A percentile compares a stretch with the other conserved stretches of the same genome.
Conservation (phyloP, 306 rosid species). For the Lathyrus tuberosus region DNA sequence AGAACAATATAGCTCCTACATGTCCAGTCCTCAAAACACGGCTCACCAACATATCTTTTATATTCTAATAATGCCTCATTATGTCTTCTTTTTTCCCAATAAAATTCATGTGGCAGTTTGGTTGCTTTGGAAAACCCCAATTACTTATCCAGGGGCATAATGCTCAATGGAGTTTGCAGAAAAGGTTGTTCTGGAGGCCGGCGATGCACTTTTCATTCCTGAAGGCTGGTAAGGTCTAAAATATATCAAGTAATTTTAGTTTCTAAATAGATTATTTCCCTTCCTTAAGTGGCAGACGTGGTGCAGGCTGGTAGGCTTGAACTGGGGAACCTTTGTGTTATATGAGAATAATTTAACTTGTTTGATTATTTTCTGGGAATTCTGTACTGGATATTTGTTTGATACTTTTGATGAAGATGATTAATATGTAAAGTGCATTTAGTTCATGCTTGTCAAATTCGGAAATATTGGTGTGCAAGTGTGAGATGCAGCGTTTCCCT, state of each 20-base stretch:
- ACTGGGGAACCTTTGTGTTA: conserved; percentile 5
- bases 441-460: conserved; percentile 28
- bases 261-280: conserved; percentile 31
- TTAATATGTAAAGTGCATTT: conserved; percentile 15
- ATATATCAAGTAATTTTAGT: conserved; percentile 26
- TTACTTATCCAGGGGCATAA: conserved; percentile 80
- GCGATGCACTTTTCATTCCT: conserved; percentile 94
- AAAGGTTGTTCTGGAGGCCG: conserved; percentile 76
- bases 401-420: conserved; percentile 30
- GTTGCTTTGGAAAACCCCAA: conserved; percentile 77
- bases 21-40: background rate
- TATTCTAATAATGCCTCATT: conserved; percentile 35
- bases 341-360: conserved; percentile 3
- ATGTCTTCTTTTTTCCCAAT: conserved; percentile 14
- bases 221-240: conserved; percentile 86
- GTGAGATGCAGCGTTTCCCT: too few species aligned
- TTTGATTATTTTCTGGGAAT: conserved; percentile 9
- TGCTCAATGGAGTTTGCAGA: conserved; percentile 61
- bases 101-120: conserved; percentile 58
- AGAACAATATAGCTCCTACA: conserved; percentile 20
- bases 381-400: conserved; percentile 9
- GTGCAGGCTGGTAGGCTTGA: conserved; percentile 26
- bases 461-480: background rate
- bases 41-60: background rate
- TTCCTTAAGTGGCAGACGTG: conserved; percentile 23